These are phyloP conservation scores for Lepidium didymum DNA, from an alignment of 345 rosid species.

Conservation along the genomic window DNA sequence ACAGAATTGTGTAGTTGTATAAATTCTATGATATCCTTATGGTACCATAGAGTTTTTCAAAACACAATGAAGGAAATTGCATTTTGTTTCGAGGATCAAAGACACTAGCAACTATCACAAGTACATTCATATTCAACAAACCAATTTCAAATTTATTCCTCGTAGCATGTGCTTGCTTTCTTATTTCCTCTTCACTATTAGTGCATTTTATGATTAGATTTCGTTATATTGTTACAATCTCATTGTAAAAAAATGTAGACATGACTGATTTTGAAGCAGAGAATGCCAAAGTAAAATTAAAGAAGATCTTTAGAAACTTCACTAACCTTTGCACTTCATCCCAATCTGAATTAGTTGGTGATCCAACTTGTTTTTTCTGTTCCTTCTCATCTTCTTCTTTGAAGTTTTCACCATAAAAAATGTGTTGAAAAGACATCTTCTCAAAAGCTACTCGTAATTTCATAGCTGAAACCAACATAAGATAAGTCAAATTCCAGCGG, in stretches of 20 bases:
- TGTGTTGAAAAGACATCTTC: background rate
- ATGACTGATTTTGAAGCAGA: background rate
- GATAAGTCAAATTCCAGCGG: background rate
- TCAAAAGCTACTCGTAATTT: background rate
- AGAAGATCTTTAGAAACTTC: background rate
- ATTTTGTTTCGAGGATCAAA: background rate
- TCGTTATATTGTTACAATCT: background rate
- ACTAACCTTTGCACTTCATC: background rate
- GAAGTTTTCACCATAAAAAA: background rate
- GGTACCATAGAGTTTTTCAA: background rate
- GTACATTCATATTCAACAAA: background rate
- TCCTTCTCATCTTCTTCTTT: background rate
- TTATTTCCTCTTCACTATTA: background rate
- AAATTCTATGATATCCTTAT: background rate
- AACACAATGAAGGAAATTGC: background rate
- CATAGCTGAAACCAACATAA: background rate
- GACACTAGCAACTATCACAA: background rate
- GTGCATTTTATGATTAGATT: background rate
- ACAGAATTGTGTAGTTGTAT: background rate
- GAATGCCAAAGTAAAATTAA: background rate
- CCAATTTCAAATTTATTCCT: background rate
- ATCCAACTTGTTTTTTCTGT: background rate
- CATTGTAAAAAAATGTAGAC: background rate
- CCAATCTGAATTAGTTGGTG: background rate
- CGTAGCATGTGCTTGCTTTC: background rate